These are phyloP conservation scores for Cryptosporidium baileyi DNA, from an alignment of 169 alveolate genomes.

Conservation along the genomic window DNA sequence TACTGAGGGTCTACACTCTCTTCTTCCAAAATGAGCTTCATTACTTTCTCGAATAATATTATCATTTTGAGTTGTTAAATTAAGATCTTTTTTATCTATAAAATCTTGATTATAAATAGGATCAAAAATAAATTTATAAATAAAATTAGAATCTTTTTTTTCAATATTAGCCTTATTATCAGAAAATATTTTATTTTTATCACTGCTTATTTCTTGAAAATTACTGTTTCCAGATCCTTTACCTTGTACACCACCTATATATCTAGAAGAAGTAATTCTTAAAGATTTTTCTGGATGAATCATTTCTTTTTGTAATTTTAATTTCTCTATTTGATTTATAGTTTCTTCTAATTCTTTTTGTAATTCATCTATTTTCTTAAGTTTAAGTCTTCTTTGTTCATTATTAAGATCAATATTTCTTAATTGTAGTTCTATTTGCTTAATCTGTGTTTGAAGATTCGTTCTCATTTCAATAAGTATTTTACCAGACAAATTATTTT, in stretches of 20 bases:
- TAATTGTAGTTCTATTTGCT: slow-evolving; percentile 31
- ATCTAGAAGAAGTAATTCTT: slow-evolving; percentile 32
- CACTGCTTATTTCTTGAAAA: neutral
- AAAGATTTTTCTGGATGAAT: slow-evolving; percentile 58
- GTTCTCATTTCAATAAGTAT: slow-evolving; percentile 51
- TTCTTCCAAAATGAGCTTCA: slow-evolving; percentile 55
- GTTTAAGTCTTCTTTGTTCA: slow-evolving; percentile 1
- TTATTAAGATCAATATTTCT: slow-evolving; percentile 17
- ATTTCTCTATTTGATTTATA: slow-evolving; percentile 33
- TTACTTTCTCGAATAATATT: neutral
- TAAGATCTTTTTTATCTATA: neutral
- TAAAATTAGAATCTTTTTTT: neutral
- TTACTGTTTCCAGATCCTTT: slow-evolving; percentile 10
- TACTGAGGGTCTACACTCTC: slow-evolving; percentile 69
- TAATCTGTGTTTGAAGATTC: slow-evolving; percentile 47
- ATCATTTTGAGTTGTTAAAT: neutral
- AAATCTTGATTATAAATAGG: neutral
- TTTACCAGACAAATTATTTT: slow-evolving; percentile 15
- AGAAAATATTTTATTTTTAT: neutral
- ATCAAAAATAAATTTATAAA: slow-evolving; percentile 20
- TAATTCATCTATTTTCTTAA: slow-evolving; percentile 36
- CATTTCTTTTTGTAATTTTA: slow-evolving; percentile 35
- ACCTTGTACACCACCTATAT: slow-evolving; percentile 67
- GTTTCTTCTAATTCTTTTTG: slow-evolving; percentile 52
- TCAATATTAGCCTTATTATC: neutral